Evolutionary conservation across 768 basidiomycete species (phyloP), one percentile per base, ranked within the genome.

Genomic region (Pleurotus salmoneostramineus): DNA sequence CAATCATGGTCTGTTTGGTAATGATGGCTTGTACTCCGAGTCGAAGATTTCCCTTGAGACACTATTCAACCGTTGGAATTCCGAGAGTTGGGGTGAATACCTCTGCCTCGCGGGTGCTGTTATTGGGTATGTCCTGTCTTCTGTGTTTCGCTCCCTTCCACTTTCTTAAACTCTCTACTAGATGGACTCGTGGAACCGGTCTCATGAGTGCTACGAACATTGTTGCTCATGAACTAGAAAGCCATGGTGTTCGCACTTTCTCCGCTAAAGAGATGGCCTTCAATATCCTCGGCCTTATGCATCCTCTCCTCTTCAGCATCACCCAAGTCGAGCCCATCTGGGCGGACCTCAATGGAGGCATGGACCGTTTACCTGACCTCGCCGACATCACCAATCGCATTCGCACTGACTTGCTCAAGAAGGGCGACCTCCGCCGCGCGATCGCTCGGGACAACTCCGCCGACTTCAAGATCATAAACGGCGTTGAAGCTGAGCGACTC

Each of bases 241-340:
- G 86, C 58, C 83, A 89, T 61, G 97, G 97, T 60, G 93, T 97
- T 58, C 86, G 97, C 63, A 99, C 97, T 1, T 99, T 98, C 84
- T 98, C 96, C 0, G 91, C 97, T 32, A 98, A 98, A 77, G 97
- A 99, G 75, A 99, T 98, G 97, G 95, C 97, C 0, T 99, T 99
- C 85, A 99, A 99, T 74, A 94, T 99, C 66, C 88, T 99, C 56
- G 96, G 97, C 60, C 82, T 99, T 50, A 98, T 99, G 96, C 97
- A 99, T 68, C 97, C 97, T 45, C 85, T 98, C 5, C 83, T 99
- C 55, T 98, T 98, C 85, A 97, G 96, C 72, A 96, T 99, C 67
- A 97, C 96, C 8, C 97, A 99, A 71, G 95, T 98, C 47, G 96
- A 99, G 70, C 96, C 97, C 6, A 95, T 98, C 69, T 98, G 97